Conservation (phyloP, 75 land plant genomes). For the Picea sitchensis region DNA sequence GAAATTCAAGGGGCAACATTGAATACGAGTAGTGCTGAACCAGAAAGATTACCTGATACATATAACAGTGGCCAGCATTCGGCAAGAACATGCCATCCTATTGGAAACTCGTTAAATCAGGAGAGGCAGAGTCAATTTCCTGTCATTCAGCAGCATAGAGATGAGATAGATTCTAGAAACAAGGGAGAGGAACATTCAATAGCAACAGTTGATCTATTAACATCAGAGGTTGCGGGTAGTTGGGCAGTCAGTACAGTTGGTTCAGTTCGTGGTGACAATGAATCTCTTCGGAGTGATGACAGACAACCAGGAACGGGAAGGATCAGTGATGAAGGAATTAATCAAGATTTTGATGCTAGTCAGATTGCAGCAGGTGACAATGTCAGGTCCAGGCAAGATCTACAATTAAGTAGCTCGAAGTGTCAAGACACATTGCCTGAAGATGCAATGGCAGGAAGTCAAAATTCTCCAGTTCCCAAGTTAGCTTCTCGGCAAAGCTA, state of each 20-base stretch:
- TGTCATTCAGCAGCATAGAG: slow-evolving; percentile 11
- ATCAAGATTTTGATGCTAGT: slow-evolving; percentile 26
- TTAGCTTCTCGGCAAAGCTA: slow-evolving; percentile 6
- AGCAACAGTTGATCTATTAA: slow-evolving; percentile 66
- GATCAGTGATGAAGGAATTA: slow-evolving; percentile 16
- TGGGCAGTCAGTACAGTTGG: slow-evolving; percentile 81
- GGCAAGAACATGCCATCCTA: neutral
- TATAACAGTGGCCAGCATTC: neutral
- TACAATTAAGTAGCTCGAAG: neutral
- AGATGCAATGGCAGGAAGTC: slow-evolving; percentile 37
- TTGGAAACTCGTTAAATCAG: neutral
- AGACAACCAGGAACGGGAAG: slow-evolving; percentile 1
- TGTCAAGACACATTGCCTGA: neutral
- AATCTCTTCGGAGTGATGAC: slow-evolving; percentile 37
- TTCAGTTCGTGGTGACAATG: slow-evolving; percentile 72
- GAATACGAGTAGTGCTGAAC: neutral
- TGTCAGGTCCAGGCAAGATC: neutral
- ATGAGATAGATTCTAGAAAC: slow-evolving; percentile 7
- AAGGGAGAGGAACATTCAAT: slow-evolving; percentile 17
- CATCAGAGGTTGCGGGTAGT: slow-evolving; percentile 89
- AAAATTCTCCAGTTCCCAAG: slow-evolving; percentile 21
- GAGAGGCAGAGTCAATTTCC: slow-evolving; percentile 12
- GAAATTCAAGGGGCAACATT: slow-evolving; percentile 8
- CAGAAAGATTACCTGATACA: neutral
- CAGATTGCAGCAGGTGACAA: slow-evolving; percentile 17